These are phyloP conservation scores for Aspergillus viridinutans DNA, from an alignment of 2,329 filamentous ascomycete genomes.

Conservation along the genomic window DNA sequence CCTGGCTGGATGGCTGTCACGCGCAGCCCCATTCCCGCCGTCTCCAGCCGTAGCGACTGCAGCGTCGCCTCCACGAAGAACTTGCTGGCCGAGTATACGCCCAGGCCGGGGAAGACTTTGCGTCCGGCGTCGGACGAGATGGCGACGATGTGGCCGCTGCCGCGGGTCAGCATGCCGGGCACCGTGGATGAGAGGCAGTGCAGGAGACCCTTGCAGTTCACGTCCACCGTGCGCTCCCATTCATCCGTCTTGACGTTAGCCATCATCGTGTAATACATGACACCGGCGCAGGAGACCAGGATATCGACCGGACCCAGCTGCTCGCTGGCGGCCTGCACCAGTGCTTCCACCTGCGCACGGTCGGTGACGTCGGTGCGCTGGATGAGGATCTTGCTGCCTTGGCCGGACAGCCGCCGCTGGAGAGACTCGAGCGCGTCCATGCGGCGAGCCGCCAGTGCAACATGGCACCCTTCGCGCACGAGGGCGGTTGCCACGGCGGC, in stretches of 20 bases:
- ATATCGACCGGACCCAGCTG: slow-evolving; percentile 71
- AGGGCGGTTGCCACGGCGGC: slow-evolving; percentile 68
- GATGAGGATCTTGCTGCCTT: slow-evolving; percentile 62
- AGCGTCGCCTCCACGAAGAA: slow-evolving; percentile 81
- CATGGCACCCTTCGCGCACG: slow-evolving; percentile 65
- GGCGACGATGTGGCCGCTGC: slow-evolving; percentile 68
- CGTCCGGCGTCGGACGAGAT: slow-evolving; percentile 79
- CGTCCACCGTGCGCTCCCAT: slow-evolving; percentile 78
- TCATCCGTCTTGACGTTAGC: slow-evolving; percentile 67
- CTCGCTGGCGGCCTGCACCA: slow-evolving; percentile 56
- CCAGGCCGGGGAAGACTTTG: slow-evolving; percentile 75
- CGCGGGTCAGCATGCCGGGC: slow-evolving; percentile 66
- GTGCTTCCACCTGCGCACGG: slow-evolving; percentile 60
- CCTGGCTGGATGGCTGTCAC: slow-evolving; percentile 75
- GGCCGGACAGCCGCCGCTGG: slow-evolving; percentile 55
- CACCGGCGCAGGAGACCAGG: slow-evolving; percentile 73
- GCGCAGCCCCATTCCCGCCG: slow-evolving; percentile 66
- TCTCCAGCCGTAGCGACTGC: slow-evolving; percentile 71
- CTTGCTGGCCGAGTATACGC: slow-evolving; percentile 78
- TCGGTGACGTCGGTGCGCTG: slow-evolving; percentile 70
- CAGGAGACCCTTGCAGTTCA: slow-evolving; percentile 80
- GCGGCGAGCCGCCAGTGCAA: slow-evolving; percentile 69
- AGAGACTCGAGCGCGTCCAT: slow-evolving; percentile 64
- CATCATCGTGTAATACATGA: slow-evolving; percentile 92
- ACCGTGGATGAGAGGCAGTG: slow-evolving; percentile 67